Evolutionary conservation across 768 basidiomycete species (phyloP), one percentile per base, ranked within the genome.

Genomic region (Lactarius hengduanensis): DNA sequence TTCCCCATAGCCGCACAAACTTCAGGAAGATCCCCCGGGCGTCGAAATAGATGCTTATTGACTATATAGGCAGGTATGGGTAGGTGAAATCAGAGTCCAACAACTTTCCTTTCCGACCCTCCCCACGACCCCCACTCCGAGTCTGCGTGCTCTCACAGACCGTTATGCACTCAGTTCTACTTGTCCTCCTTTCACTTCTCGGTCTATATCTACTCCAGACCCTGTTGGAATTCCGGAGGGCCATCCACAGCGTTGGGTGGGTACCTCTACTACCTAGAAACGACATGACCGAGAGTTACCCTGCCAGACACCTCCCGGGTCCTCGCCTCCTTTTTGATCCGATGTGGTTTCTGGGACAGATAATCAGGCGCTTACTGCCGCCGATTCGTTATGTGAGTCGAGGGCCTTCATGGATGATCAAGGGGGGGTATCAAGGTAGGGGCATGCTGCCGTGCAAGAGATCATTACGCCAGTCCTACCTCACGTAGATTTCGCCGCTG

Each of bases 401-500:
- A 20, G 61, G 38, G 2, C 1, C 2, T 16, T 15, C n/a, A 15
- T 66, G 45, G 57, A 13, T 22, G 15, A 18, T 54, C 15, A 16
- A 3, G 4, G 26, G 0, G 41, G 57, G 59, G 34, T 20, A 67
- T 36, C 40, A 67, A 63, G 53, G 66, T 67, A 55, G 16, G 66
- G 7, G 13, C 5, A 6, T 6, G 43, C 20, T 4, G 15, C 4
- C 20, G 32, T 34, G 13, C 38, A 38, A 22, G 22, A 10, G 15
- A n/a, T 30, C 9, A 5, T n/a, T 28, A n/a, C 40, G n/a, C 15
- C 34, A 45, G 50, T 11, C 15, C 3, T 13, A 6, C 9, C 61
- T 47, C 28, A 11, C 20, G 22, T 54, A 70, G 69, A 50, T n/a
- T 69, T 69, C n/a, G 53, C 16, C 1, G 13, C 40, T 1, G 61